Base-by-base conservation (phyloP, 2,329 filamentous ascomycete species). In the Immersiporthe knoxdaviesiana region DNA sequence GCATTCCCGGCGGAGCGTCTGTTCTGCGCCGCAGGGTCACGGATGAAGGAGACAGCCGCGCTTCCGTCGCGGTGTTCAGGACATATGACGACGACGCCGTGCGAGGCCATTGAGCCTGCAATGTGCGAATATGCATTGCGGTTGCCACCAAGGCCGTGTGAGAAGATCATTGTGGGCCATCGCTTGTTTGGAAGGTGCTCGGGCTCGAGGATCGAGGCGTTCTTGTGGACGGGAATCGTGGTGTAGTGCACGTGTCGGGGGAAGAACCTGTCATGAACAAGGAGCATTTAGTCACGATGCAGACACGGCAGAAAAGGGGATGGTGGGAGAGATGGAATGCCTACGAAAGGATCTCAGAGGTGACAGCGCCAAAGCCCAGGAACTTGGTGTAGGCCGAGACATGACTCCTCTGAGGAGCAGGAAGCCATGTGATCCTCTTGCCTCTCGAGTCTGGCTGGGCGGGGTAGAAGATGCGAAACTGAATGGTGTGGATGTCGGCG, bases 41-140 rank as follows among this genome's bases (percentile, higher is more conserved):
- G 89, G 59, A 97, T 83, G 73, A 91, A 89, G 0, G 91, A 88
- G n/a, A 93, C 84, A 1, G 93, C 91, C 2, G 91, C 86, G 76
- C 91, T 94, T 65, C 92, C 92, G 75, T 97, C 93, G 59, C 93
- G 87, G 76, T 97, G 93, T 75, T 97, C 93, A 0, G 92, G 89
- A 68, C 92, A 93, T 66, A 95, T 82, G 2, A 97, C 92, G 10
- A 96, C 88, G 30, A 94, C 84, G 54, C 93, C 93, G 75, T 96
- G 90, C 27, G 91, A 93, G 5, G 93, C 92, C 37, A 97, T 81
- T 0, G 92, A 92, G 21, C 92, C 92, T 24, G 87, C 90, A 32
- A 97, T 81, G 75, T 94, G 91, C n/a, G 92, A 95, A 81, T 97
- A 97, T 14, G 92, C 89, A 75, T 96, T 96, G 73, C 92, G 87